Percentiles rank a stretch among this genome's conserved stretches.
These are phyloP conservation scores for Fusarium sp. DNA, from an alignment of 2,329 filamentous ascomycete genomes.

Conservation along the genomic window DNA sequence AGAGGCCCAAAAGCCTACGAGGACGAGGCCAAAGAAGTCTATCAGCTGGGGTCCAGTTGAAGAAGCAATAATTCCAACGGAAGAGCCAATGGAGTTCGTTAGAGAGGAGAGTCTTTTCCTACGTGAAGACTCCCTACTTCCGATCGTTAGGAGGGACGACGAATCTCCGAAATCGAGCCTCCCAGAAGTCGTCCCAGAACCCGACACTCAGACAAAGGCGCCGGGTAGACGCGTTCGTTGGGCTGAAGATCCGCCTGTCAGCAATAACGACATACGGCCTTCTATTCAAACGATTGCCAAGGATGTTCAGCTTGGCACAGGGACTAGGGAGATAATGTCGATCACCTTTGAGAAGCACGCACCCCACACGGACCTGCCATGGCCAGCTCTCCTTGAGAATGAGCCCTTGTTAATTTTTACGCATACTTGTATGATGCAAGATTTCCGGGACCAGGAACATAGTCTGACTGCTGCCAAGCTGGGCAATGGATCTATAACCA, in stretches of 20 bases:
- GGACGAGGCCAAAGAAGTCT: conserved; percentile 44
- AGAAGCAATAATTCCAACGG: conserved; percentile 39
- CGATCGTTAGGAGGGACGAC: conserved; percentile 6
- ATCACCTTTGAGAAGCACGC: conserved; percentile 26
- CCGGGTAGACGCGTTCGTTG: conserved; percentile 3
- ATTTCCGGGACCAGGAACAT: conserved; percentile 44
- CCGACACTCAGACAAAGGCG: conserved; percentile 3
- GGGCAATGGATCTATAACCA: conserved; percentile 39
- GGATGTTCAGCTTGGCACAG: conserved; percentile 33
- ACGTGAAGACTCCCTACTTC: background rate
- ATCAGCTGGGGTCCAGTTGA: conserved; percentile 41
- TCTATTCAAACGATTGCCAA: conserved; percentile 17
- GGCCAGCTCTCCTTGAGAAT: conserved; percentile 45
- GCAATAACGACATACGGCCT: background rate
- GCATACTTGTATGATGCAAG: conserved; percentile 50
- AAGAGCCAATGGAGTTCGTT: conserved; percentile 38
- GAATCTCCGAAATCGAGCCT: background rate
- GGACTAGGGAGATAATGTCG: conserved; percentile 14
- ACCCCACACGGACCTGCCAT: conserved; percentile 26
- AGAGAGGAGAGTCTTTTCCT: conserved; percentile 43
- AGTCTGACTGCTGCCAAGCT: conserved; percentile 27
- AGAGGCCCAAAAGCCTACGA: background rate
- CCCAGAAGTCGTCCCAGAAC: background rate
- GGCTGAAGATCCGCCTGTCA: background rate
- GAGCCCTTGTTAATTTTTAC: conserved; percentile 48